Evolutionary conservation across 441 rosid species (phyloP).

Genomic region (Populus trichocarpa): DNA sequence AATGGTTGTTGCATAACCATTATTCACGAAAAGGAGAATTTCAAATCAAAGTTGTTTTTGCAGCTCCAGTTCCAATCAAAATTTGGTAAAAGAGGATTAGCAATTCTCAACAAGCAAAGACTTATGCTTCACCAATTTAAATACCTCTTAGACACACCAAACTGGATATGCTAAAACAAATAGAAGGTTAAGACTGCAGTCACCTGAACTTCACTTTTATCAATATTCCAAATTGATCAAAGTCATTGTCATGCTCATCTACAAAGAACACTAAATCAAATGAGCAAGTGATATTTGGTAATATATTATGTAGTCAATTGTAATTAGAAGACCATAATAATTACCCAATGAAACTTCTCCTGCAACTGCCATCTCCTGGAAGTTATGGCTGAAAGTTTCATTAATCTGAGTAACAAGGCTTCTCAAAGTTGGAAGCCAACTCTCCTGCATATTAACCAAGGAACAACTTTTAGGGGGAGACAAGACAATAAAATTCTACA

Average conservation of each 20-base stretch:
- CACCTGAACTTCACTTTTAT: slow-evolving; percentile 95
- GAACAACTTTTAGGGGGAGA: neutral
- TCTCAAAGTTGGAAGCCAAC: slow-evolving; percentile 92
- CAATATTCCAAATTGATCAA: slow-evolving; percentile 82
- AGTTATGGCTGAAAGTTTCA: slow-evolving; percentile 86
- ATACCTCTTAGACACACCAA: neutral
- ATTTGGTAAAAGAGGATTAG: neutral
- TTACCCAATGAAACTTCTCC: slow-evolving; percentile 88
- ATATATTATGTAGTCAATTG: slow-evolving; percentile 3
- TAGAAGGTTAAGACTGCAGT: slow-evolving; percentile 14
- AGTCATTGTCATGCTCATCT: slow-evolving; percentile 89
- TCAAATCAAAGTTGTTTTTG: neutral
- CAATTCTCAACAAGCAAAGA: neutral
- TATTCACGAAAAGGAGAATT: neutral
- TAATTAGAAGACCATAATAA: slow-evolving; percentile 2
- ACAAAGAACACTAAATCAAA: slow-evolving; percentile 27
- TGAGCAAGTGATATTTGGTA: slow-evolving; percentile 7
- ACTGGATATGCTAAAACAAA: neutral
- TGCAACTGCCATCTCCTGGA: slow-evolving; percentile 97
- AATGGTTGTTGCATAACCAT: neutral
- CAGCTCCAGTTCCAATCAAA: neutral
- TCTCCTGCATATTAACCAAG: slow-evolving; percentile 43
- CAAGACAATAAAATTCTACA: neutral
- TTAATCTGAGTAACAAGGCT: slow-evolving; percentile 78
- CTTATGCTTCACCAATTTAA: slow-evolving; percentile 6